These are phyloP conservation scores for Backusella morwellensis DNA, from an alignment of 192 early-diverging fungal genomes.

Conservation along the genomic window DNA sequence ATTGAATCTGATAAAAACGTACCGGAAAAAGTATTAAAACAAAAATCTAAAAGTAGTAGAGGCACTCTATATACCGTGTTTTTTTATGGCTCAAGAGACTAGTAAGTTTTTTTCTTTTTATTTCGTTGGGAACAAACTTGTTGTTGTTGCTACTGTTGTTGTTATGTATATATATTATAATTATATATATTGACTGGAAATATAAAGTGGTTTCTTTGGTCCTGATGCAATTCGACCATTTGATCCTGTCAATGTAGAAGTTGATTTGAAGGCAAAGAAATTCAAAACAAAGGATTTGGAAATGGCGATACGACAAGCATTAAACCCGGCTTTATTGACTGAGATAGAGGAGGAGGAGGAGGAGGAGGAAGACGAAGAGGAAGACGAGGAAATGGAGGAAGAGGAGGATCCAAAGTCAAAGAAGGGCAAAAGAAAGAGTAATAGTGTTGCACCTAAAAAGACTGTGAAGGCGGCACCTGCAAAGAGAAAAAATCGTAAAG, in stretches of 20 bases:
- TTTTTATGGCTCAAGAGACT: constrained; percentile 44
- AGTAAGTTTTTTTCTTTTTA: constrained; percentile 30
- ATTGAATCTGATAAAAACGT: constrained; percentile 38
- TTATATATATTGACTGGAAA: not conserved
- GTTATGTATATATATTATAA: not conserved
- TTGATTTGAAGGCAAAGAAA: constrained; percentile 37
- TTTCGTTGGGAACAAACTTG: not conserved
- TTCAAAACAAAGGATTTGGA: constrained; percentile 40
- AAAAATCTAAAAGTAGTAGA: constrained; percentile 38
- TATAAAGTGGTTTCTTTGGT: constrained; percentile 40
- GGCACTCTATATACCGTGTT: constrained; percentile 35
- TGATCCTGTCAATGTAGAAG: constrained; percentile 21
- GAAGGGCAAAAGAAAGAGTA: not conserved
- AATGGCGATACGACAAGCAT: constrained; percentile 29
- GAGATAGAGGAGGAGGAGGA: constrained; percentile 7
- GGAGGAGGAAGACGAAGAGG: constrained; percentile 22
- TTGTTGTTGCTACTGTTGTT: too few relatives aligned
- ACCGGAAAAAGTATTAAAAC: constrained; percentile 31
- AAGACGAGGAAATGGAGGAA: not conserved
- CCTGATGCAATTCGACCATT: constrained; percentile 37
- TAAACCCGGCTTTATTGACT: constrained; percentile 23
- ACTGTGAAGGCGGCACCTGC: not conserved
- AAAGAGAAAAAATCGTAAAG: constrained; percentile 13
- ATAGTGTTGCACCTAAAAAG: not conserved
- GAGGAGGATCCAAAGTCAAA: not conserved